phyloP scores from a whole-genome alignment of 2,329 filamentous ascomycete genomes.

The Cytospora schulzeri region DNA sequence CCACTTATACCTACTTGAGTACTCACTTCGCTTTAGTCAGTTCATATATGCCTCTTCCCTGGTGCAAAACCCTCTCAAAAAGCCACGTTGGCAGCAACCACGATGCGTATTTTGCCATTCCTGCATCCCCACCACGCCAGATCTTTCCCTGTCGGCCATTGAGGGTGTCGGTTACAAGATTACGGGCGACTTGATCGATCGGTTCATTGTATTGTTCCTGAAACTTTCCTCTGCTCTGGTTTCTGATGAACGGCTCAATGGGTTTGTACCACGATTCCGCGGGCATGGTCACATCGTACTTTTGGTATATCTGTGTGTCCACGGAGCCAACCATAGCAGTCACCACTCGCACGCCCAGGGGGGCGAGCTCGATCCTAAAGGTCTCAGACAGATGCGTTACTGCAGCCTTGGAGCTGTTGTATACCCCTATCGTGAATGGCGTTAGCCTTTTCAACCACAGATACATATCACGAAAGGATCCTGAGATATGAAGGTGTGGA shows the following conservation, averaged over 20 bases:
- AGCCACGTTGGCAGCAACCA: not conserved
- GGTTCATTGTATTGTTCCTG: not conserved
- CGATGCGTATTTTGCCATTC: not conserved
- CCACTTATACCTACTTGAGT: no score
- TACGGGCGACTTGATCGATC: not conserved
- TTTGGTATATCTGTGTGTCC: not conserved
- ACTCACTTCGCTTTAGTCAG: no score
- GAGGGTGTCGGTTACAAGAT: not conserved
- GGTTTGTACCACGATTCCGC: not conserved
- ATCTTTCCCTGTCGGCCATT: not conserved
- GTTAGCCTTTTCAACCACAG: no score
- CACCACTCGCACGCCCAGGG: conserved; percentile 30
- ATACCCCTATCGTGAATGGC: no score
- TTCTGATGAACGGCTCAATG: not conserved
- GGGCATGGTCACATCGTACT: not conserved
- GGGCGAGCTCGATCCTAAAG: conserved; percentile 29
- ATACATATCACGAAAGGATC: not conserved
- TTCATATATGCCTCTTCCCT: not conserved
- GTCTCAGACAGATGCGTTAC: conserved; percentile 24
- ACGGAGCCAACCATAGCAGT: conserved; percentile 28
- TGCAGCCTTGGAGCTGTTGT: conserved; percentile 29
- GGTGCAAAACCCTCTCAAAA: not conserved
- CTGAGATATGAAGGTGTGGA: not conserved
- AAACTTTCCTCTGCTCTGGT: not conserved
- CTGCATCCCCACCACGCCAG: not conserved